Evolutionary conservation across 202 grass and related monocot genomes (phyloP).

Genomic region (Carex sylvatica): DNA sequence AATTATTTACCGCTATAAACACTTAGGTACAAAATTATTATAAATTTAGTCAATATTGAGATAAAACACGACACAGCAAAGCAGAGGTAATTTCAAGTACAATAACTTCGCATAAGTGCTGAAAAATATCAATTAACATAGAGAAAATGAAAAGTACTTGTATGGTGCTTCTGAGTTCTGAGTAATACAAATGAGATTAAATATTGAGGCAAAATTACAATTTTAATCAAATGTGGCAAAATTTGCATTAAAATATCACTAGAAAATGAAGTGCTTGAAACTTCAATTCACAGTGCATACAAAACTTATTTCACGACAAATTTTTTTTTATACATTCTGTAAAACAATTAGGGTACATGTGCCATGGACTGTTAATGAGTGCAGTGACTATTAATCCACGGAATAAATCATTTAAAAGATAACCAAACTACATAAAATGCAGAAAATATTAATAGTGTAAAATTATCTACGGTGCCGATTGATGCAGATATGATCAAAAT

Average conservation of each 20-base stretch:
- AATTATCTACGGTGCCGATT: background rate
- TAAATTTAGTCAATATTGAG: too few relatives aligned
- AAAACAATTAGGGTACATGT: background rate
- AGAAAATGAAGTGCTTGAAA: background rate
- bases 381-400: background rate
- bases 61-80: too few relatives aligned
- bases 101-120: background rate
- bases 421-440: background rate
- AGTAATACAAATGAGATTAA: background rate
- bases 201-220: background rate
- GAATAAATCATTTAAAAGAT: background rate
- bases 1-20: too few relatives aligned
- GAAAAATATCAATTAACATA: background rate
- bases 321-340: background rate
- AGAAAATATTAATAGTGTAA: background rate
- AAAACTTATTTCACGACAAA: background rate
- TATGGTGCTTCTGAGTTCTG: background rate
- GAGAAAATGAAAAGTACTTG: background rate
- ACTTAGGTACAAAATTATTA: too few relatives aligned
- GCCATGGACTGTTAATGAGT: background rate
- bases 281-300: background rate
- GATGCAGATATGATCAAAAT: background rate
- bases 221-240: too few relatives aligned
- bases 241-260: background rate
- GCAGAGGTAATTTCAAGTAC: background rate